Evolutionary conservation across 2,329 filamentous ascomycete species (phyloP), one percentile per base, ranked within the genome.

Genomic region (Didymella arachidicola): DNA sequence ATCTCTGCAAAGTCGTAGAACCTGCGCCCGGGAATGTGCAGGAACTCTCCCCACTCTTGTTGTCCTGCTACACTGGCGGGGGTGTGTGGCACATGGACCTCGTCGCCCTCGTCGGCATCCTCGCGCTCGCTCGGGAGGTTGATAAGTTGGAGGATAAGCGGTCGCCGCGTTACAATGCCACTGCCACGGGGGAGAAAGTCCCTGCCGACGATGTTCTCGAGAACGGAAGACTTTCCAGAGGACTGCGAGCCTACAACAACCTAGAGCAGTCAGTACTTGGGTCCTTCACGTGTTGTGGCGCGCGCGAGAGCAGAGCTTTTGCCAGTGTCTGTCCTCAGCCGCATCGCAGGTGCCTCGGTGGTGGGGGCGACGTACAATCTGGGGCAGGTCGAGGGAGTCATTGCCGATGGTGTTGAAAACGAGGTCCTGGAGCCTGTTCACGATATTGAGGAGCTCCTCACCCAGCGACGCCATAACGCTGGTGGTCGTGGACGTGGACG

Each of bases 371-470:
- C 95, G 83, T 88, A 97, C 95, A 85, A 99, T 99, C 82, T 99
- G 95, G 59, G 95, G 95, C 57, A 99, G 83, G 80, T 99, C 95
- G 61, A 99, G 86, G 52, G 94, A 98, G 79, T 99, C 95, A 83
- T 93, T 98, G 80, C 95, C 95, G 79, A 99, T 99, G 69, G 95
- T 99, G 82, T 99, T 99, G 84, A 99, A 99, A 74, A 99, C 95
- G 75, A 99, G 82, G 80, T 98, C 95, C 80, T 99, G 95, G 74
- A 99, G 85, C 84, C 96, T 96, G 84, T 99, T 99, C 82, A 99
- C 95, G 66, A 93, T 96, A 70, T 87, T 88, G 77, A 99, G 87
- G 80, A 99, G 84, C 80, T 99, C 93, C 80, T 99, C 95, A 76
- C 95, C 94, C 72, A 99, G 88, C 74, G 94, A 88, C 77, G 95